Percentiles rank a stretch among this genome's conserved stretches.
These are phyloP conservation scores for Fonsecaea multimorphosa DNA, from an alignment of 2,329 filamentous ascomycete species.

Conservation along the genomic window DNA sequence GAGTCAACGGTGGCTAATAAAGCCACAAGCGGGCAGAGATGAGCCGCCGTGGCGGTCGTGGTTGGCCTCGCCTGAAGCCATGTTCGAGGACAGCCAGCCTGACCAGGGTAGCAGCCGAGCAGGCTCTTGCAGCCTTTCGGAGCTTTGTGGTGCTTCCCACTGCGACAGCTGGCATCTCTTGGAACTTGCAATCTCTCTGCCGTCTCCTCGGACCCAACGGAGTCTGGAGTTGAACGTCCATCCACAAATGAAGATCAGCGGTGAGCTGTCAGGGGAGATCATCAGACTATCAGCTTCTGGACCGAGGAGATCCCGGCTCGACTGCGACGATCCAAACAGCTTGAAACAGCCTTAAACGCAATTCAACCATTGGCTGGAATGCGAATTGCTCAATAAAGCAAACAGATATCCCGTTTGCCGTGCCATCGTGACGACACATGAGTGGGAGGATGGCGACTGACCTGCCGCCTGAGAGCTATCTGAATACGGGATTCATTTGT, in stretches of 20 bases:
- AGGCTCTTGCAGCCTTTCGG: no score
- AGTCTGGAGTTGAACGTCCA: neutral
- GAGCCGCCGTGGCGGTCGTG: neutral
- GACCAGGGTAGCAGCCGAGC: neutral
- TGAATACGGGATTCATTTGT: neutral
- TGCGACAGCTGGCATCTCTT: neutral
- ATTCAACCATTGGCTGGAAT: neutral
- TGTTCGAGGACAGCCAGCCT: neutral
- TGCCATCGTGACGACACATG: neutral
- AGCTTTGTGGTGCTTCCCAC: neutral
- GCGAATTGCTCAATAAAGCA: neutral
- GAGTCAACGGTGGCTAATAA: constrained; percentile 1
- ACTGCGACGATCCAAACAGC: constrained; percentile 13
- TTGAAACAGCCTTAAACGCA: constrained; percentile 13
- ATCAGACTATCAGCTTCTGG: constrained; percentile 20
- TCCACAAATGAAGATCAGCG: constrained; percentile 13
- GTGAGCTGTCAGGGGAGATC: constrained; percentile 4
- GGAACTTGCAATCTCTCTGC: neutral
- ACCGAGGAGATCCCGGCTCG: constrained; percentile 14
- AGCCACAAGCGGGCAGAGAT: neutral
- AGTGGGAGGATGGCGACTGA: neutral
- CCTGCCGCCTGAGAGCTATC: neutral
- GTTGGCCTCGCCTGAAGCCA: neutral
- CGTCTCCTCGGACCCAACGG: neutral
- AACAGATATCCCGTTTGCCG: neutral